These are phyloP conservation scores for Pythium graminicola DNA, from an alignment of 352 stramenopile species.

Conservation along the genomic window DNA sequence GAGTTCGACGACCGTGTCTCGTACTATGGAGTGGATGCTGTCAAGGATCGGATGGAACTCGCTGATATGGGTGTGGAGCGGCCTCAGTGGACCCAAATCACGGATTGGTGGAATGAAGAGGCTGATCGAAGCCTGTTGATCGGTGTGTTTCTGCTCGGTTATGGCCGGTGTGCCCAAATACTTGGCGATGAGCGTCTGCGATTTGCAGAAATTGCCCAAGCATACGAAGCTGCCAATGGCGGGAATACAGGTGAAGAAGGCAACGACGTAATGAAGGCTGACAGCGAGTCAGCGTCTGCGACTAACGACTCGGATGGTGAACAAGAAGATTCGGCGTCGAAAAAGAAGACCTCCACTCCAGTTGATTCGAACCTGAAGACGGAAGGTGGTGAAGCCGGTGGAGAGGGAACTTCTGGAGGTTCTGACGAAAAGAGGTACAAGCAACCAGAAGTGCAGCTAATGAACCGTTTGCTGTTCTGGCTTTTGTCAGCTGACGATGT, in stretches of 20 bases:
- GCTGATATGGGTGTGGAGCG: conserved; percentile 56
- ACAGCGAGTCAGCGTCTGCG: conserved; percentile 8
- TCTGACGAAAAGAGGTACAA: conserved; percentile 52
- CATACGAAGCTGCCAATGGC: conserved; percentile 26
- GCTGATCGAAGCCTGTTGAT: conserved; percentile 73
- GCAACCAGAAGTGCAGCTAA: conserved; percentile 84
- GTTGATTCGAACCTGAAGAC: conserved; percentile 3
- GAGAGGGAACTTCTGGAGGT: conserved; percentile 17
- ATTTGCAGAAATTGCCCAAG: conserved; percentile 62
- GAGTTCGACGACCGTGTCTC: conserved; percentile 68
- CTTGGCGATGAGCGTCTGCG: conserved; percentile 62
- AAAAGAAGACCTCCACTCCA: neutral
- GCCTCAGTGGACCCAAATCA: conserved; percentile 78
- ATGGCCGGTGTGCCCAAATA: conserved; percentile 80
- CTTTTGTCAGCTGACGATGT: conserved; percentile 80
- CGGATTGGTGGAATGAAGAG: conserved; percentile 79
- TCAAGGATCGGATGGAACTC: conserved; percentile 55
- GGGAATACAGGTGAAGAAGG: conserved; percentile 34
- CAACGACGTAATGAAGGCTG: conserved; percentile 27
- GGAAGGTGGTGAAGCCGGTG: conserved; percentile 37
- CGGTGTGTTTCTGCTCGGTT: conserved; percentile 81
- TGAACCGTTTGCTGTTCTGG: conserved; percentile 85
- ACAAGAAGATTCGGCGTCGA: conserved; percentile 21
- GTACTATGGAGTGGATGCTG: conserved; percentile 62
- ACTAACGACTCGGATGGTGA: conserved; percentile 9